These are phyloP conservation scores for Tulasnella sp. DNA, from an alignment of 768 basidiomycete genomes.

Conservation along the genomic window DNA sequence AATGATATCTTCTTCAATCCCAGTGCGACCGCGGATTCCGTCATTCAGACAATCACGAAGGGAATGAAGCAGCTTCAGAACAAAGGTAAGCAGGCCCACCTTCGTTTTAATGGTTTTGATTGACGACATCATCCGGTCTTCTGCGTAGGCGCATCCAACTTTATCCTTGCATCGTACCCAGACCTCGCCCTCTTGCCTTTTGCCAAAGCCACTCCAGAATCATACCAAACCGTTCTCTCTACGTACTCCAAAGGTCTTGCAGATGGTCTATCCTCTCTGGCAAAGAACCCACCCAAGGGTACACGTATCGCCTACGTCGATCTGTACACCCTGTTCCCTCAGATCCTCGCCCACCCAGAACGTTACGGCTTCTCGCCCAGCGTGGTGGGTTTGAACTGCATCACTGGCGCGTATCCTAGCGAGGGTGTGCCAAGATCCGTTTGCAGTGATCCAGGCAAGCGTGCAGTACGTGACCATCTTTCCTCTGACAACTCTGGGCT, in stretches of 20 bases:
- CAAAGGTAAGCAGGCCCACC: neutral
- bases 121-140: neutral
- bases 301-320: neutral
- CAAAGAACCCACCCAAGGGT: neutral
- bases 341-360: neutral
- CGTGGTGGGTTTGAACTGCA: neutral
- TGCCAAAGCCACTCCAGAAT: neutral
- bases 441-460: neutral
- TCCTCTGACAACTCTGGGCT: neutral
- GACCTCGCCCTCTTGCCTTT: neutral
- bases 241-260: neutral
- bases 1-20: slow-evolving; percentile 17
- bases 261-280: neutral
- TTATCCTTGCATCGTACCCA: neutral
- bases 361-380: neutral
- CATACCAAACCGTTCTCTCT: neutral
- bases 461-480: neutral
- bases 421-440: neutral
- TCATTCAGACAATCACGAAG: neutral
- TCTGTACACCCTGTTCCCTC: neutral
- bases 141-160: neutral
- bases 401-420: neutral
- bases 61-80: neutral
- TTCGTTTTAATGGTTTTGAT: neutral
- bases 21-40: neutral